phyloP scores from a whole-genome alignment of 768 basidiomycete species.

The Suillus decipiens region DNA sequence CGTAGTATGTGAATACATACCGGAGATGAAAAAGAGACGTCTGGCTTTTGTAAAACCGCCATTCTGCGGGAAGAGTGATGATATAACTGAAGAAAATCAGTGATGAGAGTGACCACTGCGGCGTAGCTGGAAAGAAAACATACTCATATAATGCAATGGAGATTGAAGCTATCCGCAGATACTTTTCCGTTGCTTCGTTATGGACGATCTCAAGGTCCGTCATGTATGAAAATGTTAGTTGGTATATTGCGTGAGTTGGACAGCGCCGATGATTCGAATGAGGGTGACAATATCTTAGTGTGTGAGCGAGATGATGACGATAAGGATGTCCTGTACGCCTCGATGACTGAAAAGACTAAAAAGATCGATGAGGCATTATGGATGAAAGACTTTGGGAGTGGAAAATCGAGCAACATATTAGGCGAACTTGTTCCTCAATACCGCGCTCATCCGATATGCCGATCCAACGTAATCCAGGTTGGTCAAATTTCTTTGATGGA shows the following conservation, averaged over 20 bases:
- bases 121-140: constrained; percentile 12
- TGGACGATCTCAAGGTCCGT: constrained; percentile 19
- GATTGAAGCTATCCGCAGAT: constrained; percentile 37
- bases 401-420: background rate
- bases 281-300: background rate
- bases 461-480: background rate
- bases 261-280: background rate
- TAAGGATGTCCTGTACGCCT: background rate
- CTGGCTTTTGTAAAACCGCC: constrained; percentile 36
- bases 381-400: background rate
- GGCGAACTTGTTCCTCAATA: background rate
- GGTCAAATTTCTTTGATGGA: background rate
- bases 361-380: background rate
- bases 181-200: constrained; percentile 25
- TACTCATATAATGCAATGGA: constrained; percentile 42
- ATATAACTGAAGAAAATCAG: constrained; percentile 26
- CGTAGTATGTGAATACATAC: constrained; percentile 15
- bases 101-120: background rate
- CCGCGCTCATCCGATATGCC: background rate
- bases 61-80: constrained; percentile 34
- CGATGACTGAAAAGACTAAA: background rate
- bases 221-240: background rate
- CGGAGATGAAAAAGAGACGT: constrained; percentile 27
- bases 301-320: background rate
- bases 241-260: too few relatives aligned